These are phyloP conservation scores for Hondaea fermentalgiana DNA, from an alignment of 108 stramenopile species.

Conservation along the genomic window DNA sequence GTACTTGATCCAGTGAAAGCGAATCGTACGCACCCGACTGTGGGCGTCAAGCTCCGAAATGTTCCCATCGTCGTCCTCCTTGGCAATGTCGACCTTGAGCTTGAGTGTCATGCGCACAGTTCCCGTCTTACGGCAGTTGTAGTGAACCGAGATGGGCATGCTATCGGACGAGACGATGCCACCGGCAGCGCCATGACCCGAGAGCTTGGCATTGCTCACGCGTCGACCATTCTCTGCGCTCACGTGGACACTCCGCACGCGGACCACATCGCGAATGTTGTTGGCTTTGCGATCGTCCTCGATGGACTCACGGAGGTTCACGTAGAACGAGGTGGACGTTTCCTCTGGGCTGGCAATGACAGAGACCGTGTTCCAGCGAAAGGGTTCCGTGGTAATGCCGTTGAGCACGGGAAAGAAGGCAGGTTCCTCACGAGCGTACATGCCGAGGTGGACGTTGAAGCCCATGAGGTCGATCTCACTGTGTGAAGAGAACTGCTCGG, in stretches of 20 bases:
- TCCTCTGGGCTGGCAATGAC: conserved; percentile 1
- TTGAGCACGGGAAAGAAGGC: conserved; percentile 3
- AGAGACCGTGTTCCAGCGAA: neutral
- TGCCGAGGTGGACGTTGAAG: conserved; percentile 12
- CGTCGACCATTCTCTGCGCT: neutral
- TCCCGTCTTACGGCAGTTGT: neutral
- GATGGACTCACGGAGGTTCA: neutral
- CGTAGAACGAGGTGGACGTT: neutral
- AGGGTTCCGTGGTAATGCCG: neutral
- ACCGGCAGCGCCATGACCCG: neutral
- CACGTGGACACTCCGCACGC: neutral
- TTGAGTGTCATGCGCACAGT: neutral
- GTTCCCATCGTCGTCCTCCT: neutral
- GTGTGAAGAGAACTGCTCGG: neutral
- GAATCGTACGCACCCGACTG: neutral
- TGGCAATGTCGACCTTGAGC: neutral
- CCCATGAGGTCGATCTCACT: neutral
- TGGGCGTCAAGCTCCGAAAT: neutral
- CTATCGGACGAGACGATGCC: neutral
- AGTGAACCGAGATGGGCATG: neutral
- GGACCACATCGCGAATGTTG: neutral
- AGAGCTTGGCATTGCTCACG: neutral
- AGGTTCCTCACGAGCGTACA: conserved; percentile 5
- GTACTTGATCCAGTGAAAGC: neutral
- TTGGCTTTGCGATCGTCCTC: neutral